Evolutionary conservation across 768 basidiomycete species (phyloP), one percentile per base, ranked within the genome.

Genomic region (Mycena polygramma): DNA sequence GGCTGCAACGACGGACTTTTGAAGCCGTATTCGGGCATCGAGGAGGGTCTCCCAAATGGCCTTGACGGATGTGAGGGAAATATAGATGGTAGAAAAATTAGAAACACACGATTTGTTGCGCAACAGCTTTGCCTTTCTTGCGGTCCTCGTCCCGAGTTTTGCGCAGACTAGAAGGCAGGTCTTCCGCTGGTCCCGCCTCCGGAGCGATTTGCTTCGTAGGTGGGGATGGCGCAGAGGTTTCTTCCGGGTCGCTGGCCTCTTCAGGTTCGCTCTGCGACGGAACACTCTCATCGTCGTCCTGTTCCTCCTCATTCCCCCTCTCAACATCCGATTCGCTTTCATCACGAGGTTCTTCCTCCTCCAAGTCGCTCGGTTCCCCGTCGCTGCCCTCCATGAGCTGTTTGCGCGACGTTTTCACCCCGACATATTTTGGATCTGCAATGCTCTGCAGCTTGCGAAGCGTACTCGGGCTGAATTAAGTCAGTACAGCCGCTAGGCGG

Each of bases 1-100:
- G 8, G 90, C 85, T 14, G 91, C 83, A 2, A 83, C 75, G 53
- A 90, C 84, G 26, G 91, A 88, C 82, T 96, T 98, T 81, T 98
- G 97, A 52, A 98, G 80, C 30, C 91, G 91, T 78, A 99, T 99
- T 43, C 97, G 90, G n/a, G 94, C 89, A 77, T 98, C 94, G 36
- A 98, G 85, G 45, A 98, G 84, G 7, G 87, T 85, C 78, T 98
- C 95, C 93, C 95, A 98, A 43, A 96, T 80, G 4, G 85, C 84
- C 96, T 98, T 49, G 66, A 37, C 57, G 53, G 58, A 57, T 69
- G 72, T 55, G 54, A 73, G 55, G 19, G n/a, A 61, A 57, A 41
- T 30, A 57, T 19, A 15, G 22, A 49, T 35, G 2, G 59, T 26
- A 22, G 41, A 30, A 63, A 58, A 71, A 14, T 59, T 14, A 20